Evolutionary conservation across 352 stramenopile species (phyloP).

Genomic region (Globisporangium megalacanthum): DNA sequence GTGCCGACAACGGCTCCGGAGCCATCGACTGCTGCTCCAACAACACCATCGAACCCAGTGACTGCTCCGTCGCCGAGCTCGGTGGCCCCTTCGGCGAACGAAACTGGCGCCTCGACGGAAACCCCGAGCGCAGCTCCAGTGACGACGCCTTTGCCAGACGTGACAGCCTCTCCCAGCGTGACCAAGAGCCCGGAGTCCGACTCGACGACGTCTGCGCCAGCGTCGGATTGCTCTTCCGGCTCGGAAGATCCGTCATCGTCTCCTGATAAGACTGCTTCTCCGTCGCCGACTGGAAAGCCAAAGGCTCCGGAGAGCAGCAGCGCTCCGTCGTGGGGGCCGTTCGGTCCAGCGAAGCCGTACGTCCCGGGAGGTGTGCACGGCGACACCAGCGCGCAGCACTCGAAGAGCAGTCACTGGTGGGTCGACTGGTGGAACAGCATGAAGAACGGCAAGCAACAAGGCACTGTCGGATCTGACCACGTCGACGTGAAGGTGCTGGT

Average conservation of each 20-base stretch:
- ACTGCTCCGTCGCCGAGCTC: too few species aligned
- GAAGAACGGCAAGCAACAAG: conserved; percentile 3
- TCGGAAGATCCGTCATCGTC: not conserved
- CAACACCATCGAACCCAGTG: not conserved
- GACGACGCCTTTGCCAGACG: not conserved
- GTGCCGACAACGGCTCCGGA: too few species aligned
- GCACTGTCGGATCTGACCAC: not conserved
- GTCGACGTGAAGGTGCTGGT: not conserved
- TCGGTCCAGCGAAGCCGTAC: conserved; percentile 9
- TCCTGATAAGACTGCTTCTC: not conserved
- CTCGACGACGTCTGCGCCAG: not conserved
- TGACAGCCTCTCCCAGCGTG: not conserved
- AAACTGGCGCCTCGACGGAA: not conserved
- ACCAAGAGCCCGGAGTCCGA: not conserved
- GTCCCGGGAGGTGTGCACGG: conserved; percentile 25
- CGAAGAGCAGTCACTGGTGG: conserved; percentile 21
- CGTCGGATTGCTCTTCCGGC: not conserved
- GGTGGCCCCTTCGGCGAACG: not conserved
- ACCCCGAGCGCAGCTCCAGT: not conserved
- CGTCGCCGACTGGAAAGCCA: not conserved
- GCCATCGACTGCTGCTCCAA: not conserved
- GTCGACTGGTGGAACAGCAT: conserved; percentile 3
- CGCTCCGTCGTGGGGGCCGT: not conserved
- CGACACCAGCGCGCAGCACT: conserved; percentile 13
- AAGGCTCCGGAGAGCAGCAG: not conserved